These are phyloP conservation scores for Fusarium siculi DNA, from an alignment of 2,329 filamentous ascomycete genomes.

Conservation along the genomic window DNA sequence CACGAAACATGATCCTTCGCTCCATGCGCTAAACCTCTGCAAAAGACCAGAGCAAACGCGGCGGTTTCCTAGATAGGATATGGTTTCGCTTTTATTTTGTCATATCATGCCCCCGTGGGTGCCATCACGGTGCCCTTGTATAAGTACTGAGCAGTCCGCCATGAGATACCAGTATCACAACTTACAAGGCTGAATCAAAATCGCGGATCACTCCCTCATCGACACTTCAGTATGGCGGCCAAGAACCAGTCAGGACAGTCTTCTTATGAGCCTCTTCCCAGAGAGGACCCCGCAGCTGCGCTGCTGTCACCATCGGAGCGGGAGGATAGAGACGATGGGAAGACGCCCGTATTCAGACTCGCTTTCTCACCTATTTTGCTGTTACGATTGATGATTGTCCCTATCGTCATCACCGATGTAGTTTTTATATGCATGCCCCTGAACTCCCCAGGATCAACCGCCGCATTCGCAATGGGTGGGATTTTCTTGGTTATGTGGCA, in stretches of 20 bases:
- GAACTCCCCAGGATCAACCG: neutral
- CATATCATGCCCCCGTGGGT: neutral
- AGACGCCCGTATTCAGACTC: conserved; percentile 15
- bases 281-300: conserved; percentile 26
- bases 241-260: conserved; percentile 17
- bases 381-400: conserved; percentile 22
- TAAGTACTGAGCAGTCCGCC: conserved; percentile 15
- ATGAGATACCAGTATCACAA: neutral
- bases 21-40: neutral
- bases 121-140: neutral
- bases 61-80: conserved; percentile 23
- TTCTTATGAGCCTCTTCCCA: conserved; percentile 29
- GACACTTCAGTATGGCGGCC: conserved; percentile 23
- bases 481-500: conserved; percentile 28
- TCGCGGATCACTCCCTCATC: neutral
- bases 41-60: conserved; percentile 1
- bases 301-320: conserved; percentile 26
- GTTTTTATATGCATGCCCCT: conserved; percentile 16
- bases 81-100: neutral
- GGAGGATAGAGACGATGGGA: conserved; percentile 12
- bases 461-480: conserved; percentile 21
- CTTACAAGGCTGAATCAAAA: neutral
- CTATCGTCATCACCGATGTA: conserved; percentile 27
- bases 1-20: conserved; percentile 11
- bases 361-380: conserved; percentile 32